Base-by-base conservation (phyloP, 2,329 filamentous ascomycete genomes). In the Onygenales sp. region DNA sequence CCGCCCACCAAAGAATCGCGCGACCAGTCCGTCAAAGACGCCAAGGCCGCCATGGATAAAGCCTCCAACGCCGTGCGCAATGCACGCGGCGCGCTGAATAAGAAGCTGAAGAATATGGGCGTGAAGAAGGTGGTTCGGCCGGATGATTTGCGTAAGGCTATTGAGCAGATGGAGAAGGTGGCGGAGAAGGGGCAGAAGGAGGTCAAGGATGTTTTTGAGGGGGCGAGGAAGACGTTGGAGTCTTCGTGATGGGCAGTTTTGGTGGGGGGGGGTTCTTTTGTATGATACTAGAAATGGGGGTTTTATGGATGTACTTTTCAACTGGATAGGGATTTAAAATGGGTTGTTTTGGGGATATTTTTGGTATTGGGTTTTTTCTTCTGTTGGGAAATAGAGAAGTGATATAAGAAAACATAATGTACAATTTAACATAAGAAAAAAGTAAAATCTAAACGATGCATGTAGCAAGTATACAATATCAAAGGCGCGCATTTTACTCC, bases 131-230 rank as follows among this genome's bases (percentile, higher is more conserved):
- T 67, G 42, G 70, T 72, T 13, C 62, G 71, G 46, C 70, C 70
- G 33, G 74, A 77, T 61, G 72, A 75, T 59, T 58, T 74, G 53
- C 66, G 68, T 48, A 76, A 72, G 59, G 72, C 73, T 27, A 67
- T 73, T 53, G 70, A 72, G 55, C 65, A 70, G 56, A 75, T 77
- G 74, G 74, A 77, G 59, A 75, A 73, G 56, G 55, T 72, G 44
- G 67, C 70, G 17, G 70, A 73, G 46, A 74, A 71, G 61, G 74
- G 72, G 11, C 71, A 73, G 54, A 74, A 70, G 57, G 72, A 74
- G 52, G 67, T 71, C 46, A 75, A 72, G 61, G 70, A 71, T 56
- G 57, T 74, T 6, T 74, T 73, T 57, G 73, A 75, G 44, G 62
- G 58, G 7, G 70, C 68, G 31, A 71, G 61, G 58, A 72, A 67